Conservation (phyloP, 1,139 yeast genomes). For the Saccharomyces hybrid region DNA sequence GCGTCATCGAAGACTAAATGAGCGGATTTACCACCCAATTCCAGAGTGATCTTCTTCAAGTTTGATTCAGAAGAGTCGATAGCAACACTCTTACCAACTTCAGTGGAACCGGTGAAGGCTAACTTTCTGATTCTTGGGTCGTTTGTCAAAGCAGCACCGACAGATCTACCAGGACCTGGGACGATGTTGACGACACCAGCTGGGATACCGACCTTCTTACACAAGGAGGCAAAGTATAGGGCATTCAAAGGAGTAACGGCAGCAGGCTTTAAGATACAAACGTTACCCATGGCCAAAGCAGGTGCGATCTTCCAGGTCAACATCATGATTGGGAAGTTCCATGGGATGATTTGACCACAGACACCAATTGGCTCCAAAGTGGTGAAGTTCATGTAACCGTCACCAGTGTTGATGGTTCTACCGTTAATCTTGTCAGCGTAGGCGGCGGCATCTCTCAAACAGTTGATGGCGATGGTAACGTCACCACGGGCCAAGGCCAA, state of each 20-base stretch:
- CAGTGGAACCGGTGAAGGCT: slow-evolving; percentile 80
- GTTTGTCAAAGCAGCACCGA: slow-evolving; percentile 63
- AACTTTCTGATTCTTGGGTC: slow-evolving; percentile 68
- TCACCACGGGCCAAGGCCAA: slow-evolving; percentile 42
- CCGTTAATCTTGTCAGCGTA: slow-evolving; percentile 80
- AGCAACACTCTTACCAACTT: slow-evolving; percentile 65
- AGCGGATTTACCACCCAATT: slow-evolving; percentile 83
- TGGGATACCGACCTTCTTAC: slow-evolving; percentile 68
- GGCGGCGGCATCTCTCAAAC: slow-evolving; percentile 67
- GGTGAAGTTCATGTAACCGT: slow-evolving; percentile 53
- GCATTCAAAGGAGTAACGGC: slow-evolving; percentile 75
- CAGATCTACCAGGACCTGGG: slow-evolving; percentile 65
- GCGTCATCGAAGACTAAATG: slow-evolving; percentile 69
- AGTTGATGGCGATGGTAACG: slow-evolving; percentile 47
- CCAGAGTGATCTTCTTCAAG: slow-evolving; percentile 74
- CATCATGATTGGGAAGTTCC: slow-evolving; percentile 85
- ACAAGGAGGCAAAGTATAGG: slow-evolving; percentile 52
- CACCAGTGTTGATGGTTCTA: slow-evolving; percentile 55
- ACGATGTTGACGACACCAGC: slow-evolving; percentile 71
- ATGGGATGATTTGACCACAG: slow-evolving; percentile 83
- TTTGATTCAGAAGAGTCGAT: slow-evolving; percentile 56
- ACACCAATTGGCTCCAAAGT: slow-evolving; percentile 74
- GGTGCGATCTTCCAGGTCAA: slow-evolving; percentile 77
- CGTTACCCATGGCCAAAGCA: slow-evolving; percentile 73
- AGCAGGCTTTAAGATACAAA: slow-evolving; percentile 66